A percentile compares a stretch with the other conserved stretches of the same genome.
phyloP scores from a whole-genome alignment of 1,284 basidiomycete genomes.

The Sporisorium sorghi region DNA sequence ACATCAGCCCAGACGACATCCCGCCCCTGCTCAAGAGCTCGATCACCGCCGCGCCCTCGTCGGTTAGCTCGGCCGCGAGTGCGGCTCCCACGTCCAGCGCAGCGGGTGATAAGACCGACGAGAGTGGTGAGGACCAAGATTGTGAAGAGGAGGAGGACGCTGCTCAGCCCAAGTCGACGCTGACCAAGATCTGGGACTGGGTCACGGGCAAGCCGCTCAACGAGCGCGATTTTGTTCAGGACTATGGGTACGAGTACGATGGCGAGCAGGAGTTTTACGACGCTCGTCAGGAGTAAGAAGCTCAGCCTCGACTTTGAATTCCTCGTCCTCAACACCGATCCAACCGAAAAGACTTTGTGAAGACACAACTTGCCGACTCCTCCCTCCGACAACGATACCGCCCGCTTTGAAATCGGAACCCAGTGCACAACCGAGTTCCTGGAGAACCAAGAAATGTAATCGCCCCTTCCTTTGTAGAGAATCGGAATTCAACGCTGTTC shows the following conservation, averaged over 20 bases:
- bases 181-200: slow-evolving; percentile 44
- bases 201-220: slow-evolving; percentile 24
- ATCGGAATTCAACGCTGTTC: neutral
- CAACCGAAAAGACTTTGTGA: neutral
- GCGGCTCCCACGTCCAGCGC: neutral
- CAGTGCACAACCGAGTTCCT: neutral
- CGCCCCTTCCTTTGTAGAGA: neutral
- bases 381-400: neutral
- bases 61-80: neutral
- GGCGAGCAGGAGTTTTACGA: slow-evolving; percentile 20
- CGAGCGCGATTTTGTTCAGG: slow-evolving; percentile 20
- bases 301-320: no score
- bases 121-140: slow-evolving; percentile 15
- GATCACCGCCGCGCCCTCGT: slow-evolving; percentile 1
- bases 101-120: neutral
- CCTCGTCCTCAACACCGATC: no score
- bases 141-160: slow-evolving; percentile 24
- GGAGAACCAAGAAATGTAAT: neutral
- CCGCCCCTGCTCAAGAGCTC: slow-evolving; percentile 32
- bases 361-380: neutral
- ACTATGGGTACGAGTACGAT: slow-evolving; percentile 25
- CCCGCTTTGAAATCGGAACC: neutral
- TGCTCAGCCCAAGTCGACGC: slow-evolving; percentile 6
- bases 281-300: slow-evolving; percentile 14
- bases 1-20: slow-evolving; percentile 23